These are phyloP conservation scores for Aspergillus kassunensis DNA, from an alignment of 495 filamentous ascomycete genomes.

Conservation along the genomic window DNA sequence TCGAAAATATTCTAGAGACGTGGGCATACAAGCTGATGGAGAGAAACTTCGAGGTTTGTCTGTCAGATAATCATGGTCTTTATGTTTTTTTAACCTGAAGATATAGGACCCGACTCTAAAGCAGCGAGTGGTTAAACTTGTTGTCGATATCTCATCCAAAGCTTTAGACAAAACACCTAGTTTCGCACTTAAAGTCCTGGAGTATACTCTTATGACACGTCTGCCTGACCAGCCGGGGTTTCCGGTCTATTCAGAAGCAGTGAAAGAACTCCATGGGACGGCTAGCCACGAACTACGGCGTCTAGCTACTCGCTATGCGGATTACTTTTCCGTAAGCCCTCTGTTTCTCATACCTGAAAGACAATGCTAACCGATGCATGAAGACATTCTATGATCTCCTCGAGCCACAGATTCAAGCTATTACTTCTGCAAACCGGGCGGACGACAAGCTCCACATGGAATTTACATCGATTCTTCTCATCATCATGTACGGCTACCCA, in stretches of 20 bases:
- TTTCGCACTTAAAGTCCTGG: conserved; percentile 82
- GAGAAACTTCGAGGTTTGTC: conserved; percentile 65
- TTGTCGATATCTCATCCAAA: conserved; percentile 78
- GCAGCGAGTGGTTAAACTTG: conserved; percentile 76
- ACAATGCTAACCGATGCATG: not conserved
- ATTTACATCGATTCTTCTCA: conserved; percentile 72
- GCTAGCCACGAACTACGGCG: conserved; percentile 83
- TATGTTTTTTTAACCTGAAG: not conserved
- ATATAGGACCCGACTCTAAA: conserved; percentile 77
- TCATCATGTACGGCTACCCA: conserved; percentile 64
- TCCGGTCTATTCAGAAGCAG: conserved; percentile 78
- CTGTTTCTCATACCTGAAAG: conserved; percentile 6
- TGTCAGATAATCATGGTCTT: not conserved
- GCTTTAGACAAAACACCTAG: conserved; percentile 71
- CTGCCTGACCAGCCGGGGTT: conserved; percentile 64
- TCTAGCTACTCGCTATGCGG: conserved; percentile 83
- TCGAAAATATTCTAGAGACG: conserved; percentile 67
- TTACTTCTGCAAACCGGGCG: conserved; percentile 64
- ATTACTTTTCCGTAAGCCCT: conserved; percentile 67
- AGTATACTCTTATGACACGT: conserved; percentile 81
- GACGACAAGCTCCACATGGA: conserved; percentile 73
- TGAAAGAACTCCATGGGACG: conserved; percentile 77
- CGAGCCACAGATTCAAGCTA: conserved; percentile 75
- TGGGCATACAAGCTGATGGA: conserved; percentile 77
- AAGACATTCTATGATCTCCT: conserved; percentile 81